These are phyloP conservation scores for Saturnispora sekii DNA, from an alignment of 805 yeast genomes.

Conservation along the genomic window DNA sequence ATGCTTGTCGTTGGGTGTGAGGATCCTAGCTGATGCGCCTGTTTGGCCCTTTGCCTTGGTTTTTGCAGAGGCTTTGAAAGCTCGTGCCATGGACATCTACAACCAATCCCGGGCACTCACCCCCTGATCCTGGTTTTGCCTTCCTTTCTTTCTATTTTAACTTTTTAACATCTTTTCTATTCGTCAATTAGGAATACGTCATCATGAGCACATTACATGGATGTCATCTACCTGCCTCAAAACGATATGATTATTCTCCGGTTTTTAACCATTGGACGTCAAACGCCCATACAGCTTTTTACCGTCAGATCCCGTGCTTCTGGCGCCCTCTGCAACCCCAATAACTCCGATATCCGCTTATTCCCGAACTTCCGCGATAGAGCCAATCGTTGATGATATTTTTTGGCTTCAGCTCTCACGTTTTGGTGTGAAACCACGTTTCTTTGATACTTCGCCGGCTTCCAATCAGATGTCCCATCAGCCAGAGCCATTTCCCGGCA, in stretches of 20 bases:
- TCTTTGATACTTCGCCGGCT: too few relatives aligned
- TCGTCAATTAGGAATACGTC: neutral
- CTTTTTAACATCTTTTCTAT: neutral
- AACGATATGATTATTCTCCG: too few relatives aligned
- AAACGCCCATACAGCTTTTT: too few relatives aligned
- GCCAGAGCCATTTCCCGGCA: conserved; percentile 4
- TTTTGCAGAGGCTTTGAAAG: conserved; percentile 70
- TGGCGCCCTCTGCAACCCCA: too few relatives aligned
- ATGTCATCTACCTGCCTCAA: too few relatives aligned
- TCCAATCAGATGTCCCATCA: neutral
- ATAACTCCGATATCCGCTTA: too few relatives aligned
- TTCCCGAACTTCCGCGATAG: too few relatives aligned
- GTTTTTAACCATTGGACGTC: too few relatives aligned
- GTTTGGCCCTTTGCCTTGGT: conserved; percentile 77
- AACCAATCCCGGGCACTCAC: conserved; percentile 6
- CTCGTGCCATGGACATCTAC: conserved; percentile 41
- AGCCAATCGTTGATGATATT: too few relatives aligned
- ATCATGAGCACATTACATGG: neutral
- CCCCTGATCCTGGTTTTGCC: neutral
- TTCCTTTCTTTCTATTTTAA: neutral
- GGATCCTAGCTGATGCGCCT: conserved; percentile 76
- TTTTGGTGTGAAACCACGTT: too few relatives aligned
- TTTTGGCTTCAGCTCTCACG: too few relatives aligned
- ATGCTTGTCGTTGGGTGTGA: conserved; percentile 58
- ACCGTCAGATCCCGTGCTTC: too few relatives aligned